phyloP scores from a whole-genome alignment of 495 filamentous ascomycete species.

The Aspergillus ellipticus region DNA sequence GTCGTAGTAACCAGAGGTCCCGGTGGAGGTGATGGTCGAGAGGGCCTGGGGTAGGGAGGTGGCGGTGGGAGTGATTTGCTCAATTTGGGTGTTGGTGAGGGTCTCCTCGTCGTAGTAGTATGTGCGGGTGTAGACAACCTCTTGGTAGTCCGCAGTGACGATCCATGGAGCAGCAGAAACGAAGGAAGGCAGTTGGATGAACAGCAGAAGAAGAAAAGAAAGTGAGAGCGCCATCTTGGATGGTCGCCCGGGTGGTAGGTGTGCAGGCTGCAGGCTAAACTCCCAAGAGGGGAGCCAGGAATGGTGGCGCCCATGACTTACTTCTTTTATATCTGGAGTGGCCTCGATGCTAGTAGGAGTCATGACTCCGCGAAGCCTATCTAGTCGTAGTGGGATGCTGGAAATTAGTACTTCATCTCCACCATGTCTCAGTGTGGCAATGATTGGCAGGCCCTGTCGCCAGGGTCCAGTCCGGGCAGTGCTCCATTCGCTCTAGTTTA shows the following conservation, averaged over 20 bases:
- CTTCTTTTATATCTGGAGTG: not conserved
- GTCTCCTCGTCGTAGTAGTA: slow-evolving; percentile 16
- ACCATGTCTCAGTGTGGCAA: not conserved
- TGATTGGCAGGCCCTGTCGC: not conserved
- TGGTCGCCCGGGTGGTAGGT: not conserved
- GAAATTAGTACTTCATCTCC: not conserved
- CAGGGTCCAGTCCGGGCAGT: not conserved
- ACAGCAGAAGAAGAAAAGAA: not conserved
- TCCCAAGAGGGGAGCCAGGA: too few species aligned
- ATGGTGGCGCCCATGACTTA: not conserved
- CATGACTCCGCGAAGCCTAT: not conserved
- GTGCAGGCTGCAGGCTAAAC: too few species aligned
- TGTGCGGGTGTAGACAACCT: slow-evolving; percentile 6
- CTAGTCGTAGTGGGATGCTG: too few species aligned
- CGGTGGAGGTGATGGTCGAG: slow-evolving; percentile 27
- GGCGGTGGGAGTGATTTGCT: slow-evolving; percentile 23
- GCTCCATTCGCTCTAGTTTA: not conserved
- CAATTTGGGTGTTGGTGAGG: slow-evolving; percentile 6
- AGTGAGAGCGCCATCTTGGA: not conserved
- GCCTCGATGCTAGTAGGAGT: not conserved
- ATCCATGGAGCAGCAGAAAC: slow-evolving; percentile 31
- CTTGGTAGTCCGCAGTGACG: slow-evolving; percentile 27
- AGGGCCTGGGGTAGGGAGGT: slow-evolving; percentile 28
- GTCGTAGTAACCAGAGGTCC: slow-evolving; percentile 11
- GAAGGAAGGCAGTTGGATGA: slow-evolving; percentile 10